These are phyloP conservation scores for Cladophialophora exuberans DNA, from an alignment of 2,329 filamentous ascomycete species.

Conservation along the genomic window DNA sequence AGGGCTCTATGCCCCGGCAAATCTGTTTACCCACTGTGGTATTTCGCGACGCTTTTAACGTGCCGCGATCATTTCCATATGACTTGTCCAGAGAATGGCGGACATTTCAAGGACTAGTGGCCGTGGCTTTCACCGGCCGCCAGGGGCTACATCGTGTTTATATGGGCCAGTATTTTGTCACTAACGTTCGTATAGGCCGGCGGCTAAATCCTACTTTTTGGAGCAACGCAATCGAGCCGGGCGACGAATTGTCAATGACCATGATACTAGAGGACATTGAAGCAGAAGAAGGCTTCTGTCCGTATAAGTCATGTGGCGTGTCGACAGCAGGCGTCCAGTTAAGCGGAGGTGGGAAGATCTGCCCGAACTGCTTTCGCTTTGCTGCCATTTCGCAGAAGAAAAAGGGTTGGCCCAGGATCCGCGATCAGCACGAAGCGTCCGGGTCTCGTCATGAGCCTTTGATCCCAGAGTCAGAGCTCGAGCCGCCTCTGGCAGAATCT, in stretches of 20 bases:
- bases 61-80: neutral
- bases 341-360: neutral
- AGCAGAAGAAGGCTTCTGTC: neutral
- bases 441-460: neutral
- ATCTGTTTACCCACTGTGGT: neutral
- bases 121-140: neutral
- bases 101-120: neutral
- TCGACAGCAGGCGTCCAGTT: neutral
- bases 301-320: neutral
- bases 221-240: slow-evolving; percentile 1
- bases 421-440: neutral
- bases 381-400: neutral
- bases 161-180: slow-evolving; percentile 4
- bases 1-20: neutral
- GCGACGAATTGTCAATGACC: slow-evolving; percentile 3
- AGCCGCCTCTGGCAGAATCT: neutral
- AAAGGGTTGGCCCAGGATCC: neutral
- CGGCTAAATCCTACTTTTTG: neutral
- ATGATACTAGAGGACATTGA: slow-evolving; percentile 1
- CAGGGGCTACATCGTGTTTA: slow-evolving; percentile 2
- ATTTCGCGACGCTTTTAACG: slow-evolving; percentile 3
- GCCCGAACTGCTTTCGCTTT: slow-evolving; percentile 7
- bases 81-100: neutral
- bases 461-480: neutral
- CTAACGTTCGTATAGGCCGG: neutral